Evolutionary conservation across 176 grass and related monocot genomes (phyloP), one percentile per base, ranked within the genome.

Genomic region (Oryza coarctata): DNA sequence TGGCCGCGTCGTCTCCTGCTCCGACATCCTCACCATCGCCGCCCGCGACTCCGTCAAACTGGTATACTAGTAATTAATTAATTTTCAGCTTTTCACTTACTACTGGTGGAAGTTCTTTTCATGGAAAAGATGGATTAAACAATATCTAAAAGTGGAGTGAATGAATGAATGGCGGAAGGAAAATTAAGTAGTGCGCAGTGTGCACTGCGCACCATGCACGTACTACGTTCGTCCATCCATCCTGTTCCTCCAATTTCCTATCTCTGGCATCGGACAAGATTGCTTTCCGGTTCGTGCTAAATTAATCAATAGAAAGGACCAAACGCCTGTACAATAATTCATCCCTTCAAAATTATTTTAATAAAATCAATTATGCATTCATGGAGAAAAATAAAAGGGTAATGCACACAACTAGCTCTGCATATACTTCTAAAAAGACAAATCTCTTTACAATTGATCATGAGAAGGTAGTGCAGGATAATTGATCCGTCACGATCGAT

Each of bases 1-100:
- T 50, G 87, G 89, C 25, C 70, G 3, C 26, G 83, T 90, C 63
- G 94, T 97, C 38, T 94, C 94, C n/a, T 94, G 94, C 79, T 83
- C 94, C 29, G 94, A 97, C 73, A 82, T 97, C 68, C 61, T 80
- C 17, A 70, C 92, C 0, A 69, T 97, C 9, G 55, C 92, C 2
- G 92, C 94, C 0, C 87, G 94, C 2, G 92, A 94, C 27, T 89
- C 92, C 13, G 89, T 91, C 3, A 5, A 7, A 15, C 76, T 88
- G 61, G 90, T 92, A 75, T 14, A 12, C 11, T n/a, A n/a, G n/a
- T n/a, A n/a, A n/a, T 20, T 50, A 20, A 50, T 50, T 50, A 49
- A 6, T 49, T 2, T 44, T 39, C 9, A 33, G 32, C 6, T n/a
- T n/a, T n/a, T 45, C 11, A 45, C 43, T 45, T 14, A 45, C 1